Percentiles rank a stretch among this genome's conserved stretches.
These are phyloP conservation scores for Furcasterigmium sp. DNA, from an alignment of 2,329 filamentous ascomycete genomes.

Conservation along the genomic window DNA sequence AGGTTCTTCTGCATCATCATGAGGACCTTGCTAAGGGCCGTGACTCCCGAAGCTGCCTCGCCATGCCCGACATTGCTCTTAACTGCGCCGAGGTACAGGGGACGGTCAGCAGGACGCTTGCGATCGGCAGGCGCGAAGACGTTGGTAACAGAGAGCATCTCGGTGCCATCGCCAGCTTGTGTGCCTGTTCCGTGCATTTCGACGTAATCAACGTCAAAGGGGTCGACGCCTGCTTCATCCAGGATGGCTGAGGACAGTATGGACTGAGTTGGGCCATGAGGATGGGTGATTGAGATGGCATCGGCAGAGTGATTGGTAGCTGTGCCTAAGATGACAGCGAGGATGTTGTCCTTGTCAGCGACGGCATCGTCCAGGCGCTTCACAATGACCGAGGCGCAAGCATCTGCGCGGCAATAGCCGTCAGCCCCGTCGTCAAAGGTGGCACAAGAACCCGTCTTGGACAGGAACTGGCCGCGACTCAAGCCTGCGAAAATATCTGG, in stretches of 20 bases:
- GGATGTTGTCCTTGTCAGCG: slow-evolving; percentile 68
- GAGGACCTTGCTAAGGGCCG: slow-evolving; percentile 59
- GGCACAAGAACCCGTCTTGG: slow-evolving; percentile 70
- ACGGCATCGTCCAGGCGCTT: slow-evolving; percentile 77
- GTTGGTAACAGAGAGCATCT: slow-evolving; percentile 71
- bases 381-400: slow-evolving; percentile 67
- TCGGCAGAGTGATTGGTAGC: slow-evolving; percentile 80
- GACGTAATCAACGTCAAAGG: slow-evolving; percentile 73
- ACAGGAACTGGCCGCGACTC: slow-evolving; percentile 72
- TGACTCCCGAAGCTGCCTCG: slow-evolving; percentile 56
- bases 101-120: slow-evolving; percentile 40
- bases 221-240: slow-evolving; percentile 67
- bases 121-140: slow-evolving; percentile 43
- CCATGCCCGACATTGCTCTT: slow-evolving; percentile 63
- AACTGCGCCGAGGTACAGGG: slow-evolving; percentile 56
- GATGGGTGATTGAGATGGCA: slow-evolving; percentile 77
- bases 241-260: slow-evolving; percentile 66
- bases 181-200: slow-evolving; percentile 91
- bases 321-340: slow-evolving; percentile 71
- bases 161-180: slow-evolving; percentile 75
- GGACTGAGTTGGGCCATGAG: slow-evolving; percentile 72
- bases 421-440: slow-evolving; percentile 78
- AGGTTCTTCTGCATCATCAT: slow-evolving; percentile 58
- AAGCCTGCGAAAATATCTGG: slow-evolving; percentile 75
- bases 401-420: slow-evolving; percentile 78